Percentiles rank a stretch among this genome's conserved stretches.
These are phyloP conservation scores for Metschnikowia hibisci DNA, from an alignment of 805 yeast species.

Conservation along the genomic window DNA sequence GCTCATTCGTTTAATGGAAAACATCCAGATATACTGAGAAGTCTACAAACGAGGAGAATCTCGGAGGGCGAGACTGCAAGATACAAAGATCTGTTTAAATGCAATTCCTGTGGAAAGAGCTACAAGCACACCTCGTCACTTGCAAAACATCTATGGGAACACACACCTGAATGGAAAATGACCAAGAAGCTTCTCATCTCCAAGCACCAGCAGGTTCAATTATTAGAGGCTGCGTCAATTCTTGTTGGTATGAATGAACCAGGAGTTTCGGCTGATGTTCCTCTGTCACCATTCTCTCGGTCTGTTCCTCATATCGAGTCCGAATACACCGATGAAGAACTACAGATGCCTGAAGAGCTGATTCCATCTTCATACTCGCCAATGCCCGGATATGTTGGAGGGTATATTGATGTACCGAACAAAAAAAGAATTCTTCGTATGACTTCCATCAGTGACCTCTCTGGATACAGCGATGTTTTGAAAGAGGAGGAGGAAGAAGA, in stretches of 20 bases:
- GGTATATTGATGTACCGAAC: constrained; percentile 20
- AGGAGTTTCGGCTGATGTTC: constrained; percentile 6
- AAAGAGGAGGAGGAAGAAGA: constrained; percentile 14
- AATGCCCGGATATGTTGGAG: constrained; percentile 21
- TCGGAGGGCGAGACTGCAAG: constrained; percentile 86
- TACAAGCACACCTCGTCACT: constrained; percentile 85
- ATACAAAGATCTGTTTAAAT: constrained; percentile 75
- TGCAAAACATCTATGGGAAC: constrained; percentile 90
- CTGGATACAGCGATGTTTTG: neutral
- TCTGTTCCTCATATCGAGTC: constrained; percentile 18
- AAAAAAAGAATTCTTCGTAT: constrained; percentile 6
- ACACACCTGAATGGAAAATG: constrained; percentile 90
- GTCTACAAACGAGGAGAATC: constrained; percentile 48
- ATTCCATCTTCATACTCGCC: constrained; percentile 19
- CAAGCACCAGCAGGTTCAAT: constrained; percentile 86
- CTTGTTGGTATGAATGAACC: constrained; percentile 67
- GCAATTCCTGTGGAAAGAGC: constrained; percentile 91
- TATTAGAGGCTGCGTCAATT: constrained; percentile 73
- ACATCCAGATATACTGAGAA: constrained; percentile 8
- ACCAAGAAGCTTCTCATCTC: constrained; percentile 76
- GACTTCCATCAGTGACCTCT: constrained; percentile 7
- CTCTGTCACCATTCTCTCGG: constrained; percentile 20
- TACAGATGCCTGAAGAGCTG: constrained; percentile 42
- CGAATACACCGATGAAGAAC: constrained; percentile 27
- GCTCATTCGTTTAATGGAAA: constrained; percentile 2